Base-by-base conservation (phyloP, 257 asterid genomes). In the Osmanthus fragrans region DNA sequence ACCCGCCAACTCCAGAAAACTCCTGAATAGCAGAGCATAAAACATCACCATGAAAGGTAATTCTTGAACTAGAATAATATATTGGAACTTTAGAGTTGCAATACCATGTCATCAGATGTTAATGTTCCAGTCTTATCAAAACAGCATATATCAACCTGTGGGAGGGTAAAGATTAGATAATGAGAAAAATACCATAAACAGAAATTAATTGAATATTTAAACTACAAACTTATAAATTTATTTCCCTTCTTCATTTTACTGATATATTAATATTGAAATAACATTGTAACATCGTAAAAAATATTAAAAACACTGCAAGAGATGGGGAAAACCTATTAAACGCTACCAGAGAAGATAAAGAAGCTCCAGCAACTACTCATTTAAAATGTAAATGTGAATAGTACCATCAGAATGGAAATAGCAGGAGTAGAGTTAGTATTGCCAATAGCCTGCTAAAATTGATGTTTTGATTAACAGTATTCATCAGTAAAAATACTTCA, bases 21-120 rank as follows among this genome's bases (percentile, higher is more conserved):
- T 93, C 99, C 99, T 96, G 91, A 79, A 73, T 76, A 77, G 73
- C 70, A 80, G 69, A 79, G 64, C 49, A 23, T 40, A 72, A 68
- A 74, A 81, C 60, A 49, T 60, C 12, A 79, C 12, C 51, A 51
- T 63, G 21, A 37, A 40, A 71, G 9, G 33, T 70, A 76, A 72
- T 74, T 78, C 74, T 51, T 77, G 72, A 74, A 77, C 75, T 79
- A 75, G 37, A 82, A 66, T 65, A 42, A 76, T 70, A 45, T 19
- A 78, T 25, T 7, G 40, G 56, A 72, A 34, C 83, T 60, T 64
- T 23, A 70, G 34, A 80, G 81, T 33, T 71, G 54, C 36, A 86
- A 78, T 87, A 96, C 99, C 99, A 96, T 96, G 92, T 96, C 98
- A 90, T 96, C 98, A 70, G 99, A 96, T 79, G 99, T 96, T 69